These are phyloP conservation scores for Irpex sp. DNA, from an alignment of 1,284 basidiomycete species.

Conservation along the genomic window DNA sequence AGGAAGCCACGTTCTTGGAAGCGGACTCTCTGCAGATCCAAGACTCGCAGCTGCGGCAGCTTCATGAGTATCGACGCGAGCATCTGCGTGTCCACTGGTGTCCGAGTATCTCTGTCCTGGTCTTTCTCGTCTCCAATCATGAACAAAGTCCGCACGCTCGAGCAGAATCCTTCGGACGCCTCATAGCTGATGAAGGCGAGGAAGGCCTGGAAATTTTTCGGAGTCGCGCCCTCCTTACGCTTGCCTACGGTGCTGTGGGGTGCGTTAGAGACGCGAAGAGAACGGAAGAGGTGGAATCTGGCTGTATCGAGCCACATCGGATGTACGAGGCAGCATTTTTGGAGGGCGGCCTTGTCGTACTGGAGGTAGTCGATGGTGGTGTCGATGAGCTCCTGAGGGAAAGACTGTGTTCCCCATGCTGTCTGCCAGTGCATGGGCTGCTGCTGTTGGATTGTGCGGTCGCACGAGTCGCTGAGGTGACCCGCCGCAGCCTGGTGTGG, in stretches of 20 bases:
- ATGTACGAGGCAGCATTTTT: conserved; percentile 4
- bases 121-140: conserved; percentile 4
- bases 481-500: not conserved
- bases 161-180: conserved; percentile 1
- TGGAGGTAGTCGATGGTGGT: conserved; percentile 3
- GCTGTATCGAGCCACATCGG: conserved; percentile 3
- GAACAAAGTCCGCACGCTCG: conserved; percentile 4
- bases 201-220: conserved; percentile 6
- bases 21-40: conserved; percentile 2
- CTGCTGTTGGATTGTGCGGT: not conserved
- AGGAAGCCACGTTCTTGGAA: not conserved
- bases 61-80: conserved; percentile 1
- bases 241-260: not conserved
- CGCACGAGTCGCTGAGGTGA: not conserved
- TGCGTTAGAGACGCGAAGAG: conserved; percentile 1
- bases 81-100: conserved; percentile 4
- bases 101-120: conserved; percentile 2
- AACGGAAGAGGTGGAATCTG: conserved; percentile 5
- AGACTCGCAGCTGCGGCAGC: conserved; percentile 1
- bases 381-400: conserved; percentile 12
- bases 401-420: conserved; percentile 5
- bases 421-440: conserved; percentile 5
- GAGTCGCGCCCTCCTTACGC: not conserved
- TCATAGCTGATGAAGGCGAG: conserved; percentile 1
- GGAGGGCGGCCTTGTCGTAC: not conserved